phyloP scores from a whole-genome alignment of 495 filamentous ascomycete species.

The Geopyxis carbonaria region DNA sequence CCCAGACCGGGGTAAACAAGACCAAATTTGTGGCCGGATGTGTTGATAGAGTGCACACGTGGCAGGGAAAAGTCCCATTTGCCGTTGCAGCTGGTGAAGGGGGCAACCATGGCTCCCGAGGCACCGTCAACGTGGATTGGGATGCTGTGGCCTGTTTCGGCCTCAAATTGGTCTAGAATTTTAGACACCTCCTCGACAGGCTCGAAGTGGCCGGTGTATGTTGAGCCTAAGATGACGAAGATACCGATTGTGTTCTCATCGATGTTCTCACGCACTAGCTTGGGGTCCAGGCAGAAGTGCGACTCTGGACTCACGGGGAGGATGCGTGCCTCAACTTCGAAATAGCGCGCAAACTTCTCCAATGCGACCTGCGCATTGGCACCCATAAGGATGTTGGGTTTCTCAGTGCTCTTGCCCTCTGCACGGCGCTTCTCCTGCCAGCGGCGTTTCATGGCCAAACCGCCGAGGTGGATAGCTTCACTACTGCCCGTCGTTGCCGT shows the following conservation, averaged over 20 bases:
- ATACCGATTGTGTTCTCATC: conserved; percentile 69
- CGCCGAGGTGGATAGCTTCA: conserved; percentile 60
- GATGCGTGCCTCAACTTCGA: conserved; percentile 59
- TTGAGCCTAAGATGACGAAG: conserved; percentile 57
- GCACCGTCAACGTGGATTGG: conserved; percentile 65
- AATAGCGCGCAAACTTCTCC: conserved; percentile 59
- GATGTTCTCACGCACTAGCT: conserved; percentile 45
- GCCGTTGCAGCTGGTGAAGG: conserved; percentile 41
- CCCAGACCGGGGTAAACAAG: conserved; percentile 56
- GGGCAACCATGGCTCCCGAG: conserved; percentile 55
- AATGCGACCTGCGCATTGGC: conserved; percentile 62
- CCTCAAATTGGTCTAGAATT: conserved; percentile 48
- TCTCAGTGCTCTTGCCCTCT: conserved; percentile 42
- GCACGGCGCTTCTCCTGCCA: conserved; percentile 51
- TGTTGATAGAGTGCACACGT: conserved; percentile 59
- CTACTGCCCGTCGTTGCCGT: conserved; percentile 56
- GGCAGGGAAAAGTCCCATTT: conserved; percentile 51
- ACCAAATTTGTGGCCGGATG: conserved; percentile 58
- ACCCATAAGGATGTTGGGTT: conserved; percentile 64
- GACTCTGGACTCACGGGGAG: conserved; percentile 49
- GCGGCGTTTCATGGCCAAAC: conserved; percentile 59
- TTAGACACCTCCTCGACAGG: conserved; percentile 51
- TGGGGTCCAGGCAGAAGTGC: conserved; percentile 44
- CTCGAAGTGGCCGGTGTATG: conserved; percentile 64
- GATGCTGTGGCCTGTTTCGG: conserved; percentile 45